These are phyloP conservation scores for Xylariaceae sp. DNA, from an alignment of 2,329 filamentous ascomycete species.

Conservation along the genomic window DNA sequence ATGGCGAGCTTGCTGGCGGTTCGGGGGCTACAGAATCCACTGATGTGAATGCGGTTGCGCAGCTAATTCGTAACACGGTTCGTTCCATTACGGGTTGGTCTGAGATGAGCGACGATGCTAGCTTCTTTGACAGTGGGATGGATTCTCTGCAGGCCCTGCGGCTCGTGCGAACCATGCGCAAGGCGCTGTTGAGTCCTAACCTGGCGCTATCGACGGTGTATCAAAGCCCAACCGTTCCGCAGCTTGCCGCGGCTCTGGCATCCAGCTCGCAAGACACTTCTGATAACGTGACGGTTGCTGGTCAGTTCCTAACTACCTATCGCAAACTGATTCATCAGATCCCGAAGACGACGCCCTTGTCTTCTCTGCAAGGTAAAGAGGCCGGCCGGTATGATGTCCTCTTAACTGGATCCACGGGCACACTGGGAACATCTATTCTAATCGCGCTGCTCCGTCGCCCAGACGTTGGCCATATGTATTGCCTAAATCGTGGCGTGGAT, in stretches of 20 bases:
- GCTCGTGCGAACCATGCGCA: slow-evolving; percentile 12
- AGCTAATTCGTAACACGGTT: neutral
- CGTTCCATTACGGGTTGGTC: neutral
- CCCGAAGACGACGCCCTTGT: neutral
- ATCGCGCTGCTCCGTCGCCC: slow-evolving; percentile 17
- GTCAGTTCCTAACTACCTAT: slow-evolving; percentile 17
- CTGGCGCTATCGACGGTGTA: slow-evolving; percentile 17
- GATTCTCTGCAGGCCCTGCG: slow-evolving; percentile 18
- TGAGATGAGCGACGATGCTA: slow-evolving; percentile 5
- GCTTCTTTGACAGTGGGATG: slow-evolving; percentile 17
- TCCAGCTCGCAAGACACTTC: neutral
- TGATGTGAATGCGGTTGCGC: neutral
- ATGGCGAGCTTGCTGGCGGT: neutral
- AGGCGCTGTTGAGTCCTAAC: neutral
- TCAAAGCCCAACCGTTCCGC: slow-evolving; percentile 12
- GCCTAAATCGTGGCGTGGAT: slow-evolving; percentile 26
- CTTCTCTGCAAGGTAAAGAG: neutral
- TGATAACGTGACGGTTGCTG: slow-evolving; percentile 13
- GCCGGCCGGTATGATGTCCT: slow-evolving; percentile 18
- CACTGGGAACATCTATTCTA: slow-evolving; percentile 27
- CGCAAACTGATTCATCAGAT: slow-evolving; percentile 2
- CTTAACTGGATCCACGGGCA: slow-evolving; percentile 31
- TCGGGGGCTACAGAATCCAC: neutral
- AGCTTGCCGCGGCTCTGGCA: slow-evolving; percentile 18
- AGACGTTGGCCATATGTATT: slow-evolving; percentile 25